phyloP scores from a whole-genome alignment of 208 protist species.

The Acanthamoeba castellanii region DNA sequence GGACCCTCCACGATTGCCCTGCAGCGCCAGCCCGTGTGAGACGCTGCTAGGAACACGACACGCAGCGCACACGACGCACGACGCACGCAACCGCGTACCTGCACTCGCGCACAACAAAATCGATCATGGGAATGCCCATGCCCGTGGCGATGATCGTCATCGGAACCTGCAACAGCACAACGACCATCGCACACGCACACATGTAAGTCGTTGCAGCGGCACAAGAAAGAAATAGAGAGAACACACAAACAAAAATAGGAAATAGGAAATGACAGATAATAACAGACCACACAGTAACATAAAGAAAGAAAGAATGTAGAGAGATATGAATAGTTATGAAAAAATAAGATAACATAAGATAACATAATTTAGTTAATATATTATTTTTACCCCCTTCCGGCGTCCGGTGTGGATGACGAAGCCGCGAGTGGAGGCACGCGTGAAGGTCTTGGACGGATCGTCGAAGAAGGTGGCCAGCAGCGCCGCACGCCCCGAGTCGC shows the following conservation, averaged over 20 bases:
- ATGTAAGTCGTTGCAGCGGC: too few species aligned
- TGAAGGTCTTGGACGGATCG: neutral
- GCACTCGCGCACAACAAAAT: conserved; percentile 87
- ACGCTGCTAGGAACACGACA: neutral
- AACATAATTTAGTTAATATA: too few species aligned
- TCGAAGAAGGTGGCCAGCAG: conserved; percentile 70
- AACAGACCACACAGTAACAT: too few species aligned
- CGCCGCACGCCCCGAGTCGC: conserved; percentile 76
- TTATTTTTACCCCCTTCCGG: conserved; percentile 81
- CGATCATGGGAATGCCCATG: conserved; percentile 86
- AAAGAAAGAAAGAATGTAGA: too few species aligned
- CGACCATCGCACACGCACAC: too few species aligned
- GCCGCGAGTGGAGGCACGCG: conserved; percentile 54
- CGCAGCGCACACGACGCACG: neutral
- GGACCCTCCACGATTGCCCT: conserved; percentile 79
- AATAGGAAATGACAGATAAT: neutral
- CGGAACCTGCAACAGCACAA: conserved; percentile 39
- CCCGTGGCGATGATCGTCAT: conserved; percentile 84
- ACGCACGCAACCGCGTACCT: neutral
- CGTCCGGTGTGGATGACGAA: conserved; percentile 84
- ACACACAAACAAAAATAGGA: neutral
- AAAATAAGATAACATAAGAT: too few species aligned
- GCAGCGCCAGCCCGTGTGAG: neutral
- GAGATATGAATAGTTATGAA: neutral
- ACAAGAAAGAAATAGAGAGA: too few species aligned